Evolutionary conservation across 805 yeast genomes (phyloP).

Genomic region (Candida ascalaphidarum): DNA sequence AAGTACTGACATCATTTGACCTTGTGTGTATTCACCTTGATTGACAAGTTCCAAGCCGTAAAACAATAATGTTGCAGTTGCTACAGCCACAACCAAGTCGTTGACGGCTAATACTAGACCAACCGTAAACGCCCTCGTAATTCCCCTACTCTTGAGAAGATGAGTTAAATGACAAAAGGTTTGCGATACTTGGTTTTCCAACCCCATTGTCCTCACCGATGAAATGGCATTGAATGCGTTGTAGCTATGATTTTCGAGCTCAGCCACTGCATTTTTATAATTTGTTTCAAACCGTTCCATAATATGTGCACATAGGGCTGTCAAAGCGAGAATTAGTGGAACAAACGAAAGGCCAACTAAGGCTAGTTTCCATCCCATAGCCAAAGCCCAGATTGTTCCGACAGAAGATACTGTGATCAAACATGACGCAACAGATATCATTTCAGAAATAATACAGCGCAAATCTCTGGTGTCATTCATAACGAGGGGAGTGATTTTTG

Average conservation of each 20-base stretch:
- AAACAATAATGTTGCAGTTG: slow-evolving; percentile 68
- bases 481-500: slow-evolving; percentile 55
- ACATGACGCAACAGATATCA: slow-evolving; percentile 46
- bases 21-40: slow-evolving; percentile 41
- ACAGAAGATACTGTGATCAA: slow-evolving; percentile 44
- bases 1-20: slow-evolving; percentile 60
- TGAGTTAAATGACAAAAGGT: no score
- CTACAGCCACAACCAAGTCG: slow-evolving; percentile 43
- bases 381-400: slow-evolving; percentile 74
- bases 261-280: slow-evolving; percentile 50
- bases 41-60: slow-evolving; percentile 75
- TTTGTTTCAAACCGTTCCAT: slow-evolving; percentile 48
- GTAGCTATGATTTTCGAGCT: slow-evolving; percentile 40
- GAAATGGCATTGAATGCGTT: no score
- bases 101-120: slow-evolving; percentile 63
- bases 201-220: no score
- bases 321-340: slow-evolving; percentile 49
- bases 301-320: slow-evolving; percentile 43
- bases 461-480: slow-evolving; percentile 80
- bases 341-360: slow-evolving; percentile 72
- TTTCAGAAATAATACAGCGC: slow-evolving; percentile 55
- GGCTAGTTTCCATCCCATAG: slow-evolving; percentile 79
- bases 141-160: slow-evolving; percentile 44
- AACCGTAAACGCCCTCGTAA: slow-evolving; percentile 44
- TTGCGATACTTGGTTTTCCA: no score